Percentiles rank a stretch among this genome's conserved stretches.
Evolutionary conservation across 192 early-diverging fungal species (phyloP).

Genomic region (Chytriomyces hyalinus): DNA sequence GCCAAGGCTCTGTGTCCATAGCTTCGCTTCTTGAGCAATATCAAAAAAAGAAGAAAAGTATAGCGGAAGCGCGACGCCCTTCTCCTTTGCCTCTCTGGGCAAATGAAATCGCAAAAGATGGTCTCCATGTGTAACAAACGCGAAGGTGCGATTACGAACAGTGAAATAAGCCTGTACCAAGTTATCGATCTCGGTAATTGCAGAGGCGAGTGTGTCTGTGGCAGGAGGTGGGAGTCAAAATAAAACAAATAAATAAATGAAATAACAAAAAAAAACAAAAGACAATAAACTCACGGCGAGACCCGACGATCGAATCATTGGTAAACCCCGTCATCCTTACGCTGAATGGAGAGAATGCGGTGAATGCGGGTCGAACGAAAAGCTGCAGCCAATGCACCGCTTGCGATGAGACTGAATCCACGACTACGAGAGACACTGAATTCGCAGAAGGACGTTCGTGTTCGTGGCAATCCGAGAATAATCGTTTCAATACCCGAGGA

Average conservation of each 20-base stretch:
- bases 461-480: not conserved
- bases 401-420: not conserved
- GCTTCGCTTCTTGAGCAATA: slow-evolving; percentile 66
- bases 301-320: slow-evolving; percentile 55
- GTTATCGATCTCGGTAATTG: slow-evolving; percentile 55
- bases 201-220: slow-evolving; percentile 50
- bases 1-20: slow-evolving; percentile 37
- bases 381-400: slow-evolving; percentile 40
- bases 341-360: slow-evolving; percentile 62
- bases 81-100: slow-evolving; percentile 67
- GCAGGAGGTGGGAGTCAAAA: not conserved
- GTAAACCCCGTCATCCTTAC: slow-evolving; percentile 66
- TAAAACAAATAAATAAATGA: slow-evolving; percentile 2
- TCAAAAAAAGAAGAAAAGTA: slow-evolving; percentile 73
- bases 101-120: slow-evolving; percentile 75
- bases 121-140: slow-evolving; percentile 76
- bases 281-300: slow-evolving; percentile 18
- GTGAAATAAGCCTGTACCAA: slow-evolving; percentile 61
- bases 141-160: slow-evolving; percentile 57
- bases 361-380: slow-evolving; percentile 38
- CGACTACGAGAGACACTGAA: no score
- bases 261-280: not conserved
- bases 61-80: slow-evolving; percentile 60
- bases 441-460: no score
- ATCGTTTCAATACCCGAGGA: not conserved